Evolutionary conservation across 2,329 filamentous ascomycete species (phyloP).

Genomic region (Chalaropsis ovoidea): DNA sequence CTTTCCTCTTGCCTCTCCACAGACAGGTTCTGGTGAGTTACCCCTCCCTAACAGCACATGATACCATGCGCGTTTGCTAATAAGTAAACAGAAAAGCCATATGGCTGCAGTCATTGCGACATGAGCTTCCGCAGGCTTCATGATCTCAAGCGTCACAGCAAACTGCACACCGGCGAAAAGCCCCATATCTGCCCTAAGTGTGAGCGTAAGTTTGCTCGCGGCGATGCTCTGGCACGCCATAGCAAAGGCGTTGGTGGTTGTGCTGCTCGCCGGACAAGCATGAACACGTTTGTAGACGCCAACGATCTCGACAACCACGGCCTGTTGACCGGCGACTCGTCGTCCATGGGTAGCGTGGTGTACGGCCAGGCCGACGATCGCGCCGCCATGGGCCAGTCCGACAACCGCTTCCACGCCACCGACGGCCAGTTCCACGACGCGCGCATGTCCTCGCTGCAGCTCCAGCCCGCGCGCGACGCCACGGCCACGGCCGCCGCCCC

Average conservation of each 20-base stretch:
- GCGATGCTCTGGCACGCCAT: slow-evolving; percentile 87
- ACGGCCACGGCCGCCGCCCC: slow-evolving; percentile 32
- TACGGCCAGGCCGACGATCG: slow-evolving; percentile 41
- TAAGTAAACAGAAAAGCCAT: slow-evolving; percentile 65
- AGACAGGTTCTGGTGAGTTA: slow-evolving; percentile 25
- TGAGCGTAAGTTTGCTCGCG: slow-evolving; percentile 85
- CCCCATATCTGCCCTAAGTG: slow-evolving; percentile 93
- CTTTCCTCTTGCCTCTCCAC: slow-evolving; percentile 42
- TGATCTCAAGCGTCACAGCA: slow-evolving; percentile 90
- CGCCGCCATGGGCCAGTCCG: slow-evolving; percentile 34
- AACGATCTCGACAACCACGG: slow-evolving; percentile 56
- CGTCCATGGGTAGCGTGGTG: slow-evolving; percentile 37
- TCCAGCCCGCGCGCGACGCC: slow-evolving; percentile 31
- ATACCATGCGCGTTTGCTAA: neutral
- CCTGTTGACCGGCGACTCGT: slow-evolving; percentile 43
- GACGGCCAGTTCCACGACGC: slow-evolving; percentile 20
- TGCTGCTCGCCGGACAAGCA: slow-evolving; percentile 78
- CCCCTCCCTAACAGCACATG: neutral
- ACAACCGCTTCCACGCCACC: slow-evolving; percentile 11
- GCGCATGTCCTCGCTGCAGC: slow-evolving; percentile 20
- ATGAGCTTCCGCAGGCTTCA: slow-evolving; percentile 87
- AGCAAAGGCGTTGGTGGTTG: slow-evolving; percentile 94
- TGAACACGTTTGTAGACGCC: slow-evolving; percentile 69
- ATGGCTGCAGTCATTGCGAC: slow-evolving; percentile 84
- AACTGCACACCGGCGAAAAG: slow-evolving; percentile 91